phyloP scores from a whole-genome alignment of 2,329 filamentous ascomycete species.

The Nothophoma quercina region DNA sequence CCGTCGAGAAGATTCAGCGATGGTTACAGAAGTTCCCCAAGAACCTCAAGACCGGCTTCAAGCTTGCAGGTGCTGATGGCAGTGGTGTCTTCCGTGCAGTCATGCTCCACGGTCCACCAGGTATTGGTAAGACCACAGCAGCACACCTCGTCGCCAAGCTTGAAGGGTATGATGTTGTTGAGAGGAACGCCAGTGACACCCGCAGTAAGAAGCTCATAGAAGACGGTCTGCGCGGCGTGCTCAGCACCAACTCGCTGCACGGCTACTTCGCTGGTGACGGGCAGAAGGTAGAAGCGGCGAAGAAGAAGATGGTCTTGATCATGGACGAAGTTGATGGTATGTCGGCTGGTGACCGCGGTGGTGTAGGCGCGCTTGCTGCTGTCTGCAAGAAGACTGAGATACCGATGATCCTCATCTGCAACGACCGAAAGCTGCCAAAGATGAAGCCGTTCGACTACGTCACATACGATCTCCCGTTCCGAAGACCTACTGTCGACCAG shows the following conservation, averaged over 20 bases:
- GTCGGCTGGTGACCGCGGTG: constrained; percentile 95
- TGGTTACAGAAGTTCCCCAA: constrained; percentile 88
- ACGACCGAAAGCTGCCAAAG: constrained; percentile 89
- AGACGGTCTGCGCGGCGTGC: constrained; percentile 82
- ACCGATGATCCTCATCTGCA: constrained; percentile 96
- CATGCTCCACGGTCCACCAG: constrained; percentile 92
- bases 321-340: constrained; percentile 99
- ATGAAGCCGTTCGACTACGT: constrained; percentile 97
- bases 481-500: constrained; percentile 87
- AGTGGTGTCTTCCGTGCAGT: constrained; percentile 85
- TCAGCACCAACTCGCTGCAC: constrained; percentile 90
- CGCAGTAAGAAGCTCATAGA: constrained; percentile 97
- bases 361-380: constrained; percentile 91
- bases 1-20: constrained; percentile 85
- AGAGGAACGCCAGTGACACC: constrained; percentile 95
- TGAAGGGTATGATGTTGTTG: constrained; percentile 91
- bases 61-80: constrained; percentile 82
- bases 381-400: constrained; percentile 95
- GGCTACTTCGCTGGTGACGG: constrained; percentile 89
- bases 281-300: constrained; percentile 77
- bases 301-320: constrained; percentile 93
- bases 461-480: constrained; percentile 85
- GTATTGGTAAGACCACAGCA: constrained; percentile 96
- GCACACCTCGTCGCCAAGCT: constrained; percentile 93
- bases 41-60: constrained; percentile 80